Evolutionary conservation across 164 flowering plant species (phyloP).

Genomic region (Chimonanthus praecox): DNA sequence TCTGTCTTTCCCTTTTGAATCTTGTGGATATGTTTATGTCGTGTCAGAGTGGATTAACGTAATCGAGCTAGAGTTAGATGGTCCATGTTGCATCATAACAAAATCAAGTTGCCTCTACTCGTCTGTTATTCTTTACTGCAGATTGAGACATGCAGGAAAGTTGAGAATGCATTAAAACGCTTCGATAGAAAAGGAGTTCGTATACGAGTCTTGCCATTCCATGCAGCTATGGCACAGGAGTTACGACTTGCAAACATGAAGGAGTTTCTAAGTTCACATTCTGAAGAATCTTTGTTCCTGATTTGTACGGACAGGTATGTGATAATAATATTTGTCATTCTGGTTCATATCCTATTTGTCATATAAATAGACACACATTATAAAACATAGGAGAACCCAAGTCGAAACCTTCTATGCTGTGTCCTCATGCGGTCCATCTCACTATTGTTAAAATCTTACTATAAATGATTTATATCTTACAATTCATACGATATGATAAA

Average conservation of each 20-base stretch:
- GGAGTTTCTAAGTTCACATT: slow-evolving; percentile 46
- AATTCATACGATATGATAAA: too few species aligned
- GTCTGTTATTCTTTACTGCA: slow-evolving; percentile 19
- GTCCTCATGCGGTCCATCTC: too few species aligned
- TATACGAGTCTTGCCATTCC: slow-evolving; percentile 72
- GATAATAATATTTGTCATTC: background rate
- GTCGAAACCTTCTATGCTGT: too few species aligned
- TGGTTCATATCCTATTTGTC: too few species aligned
- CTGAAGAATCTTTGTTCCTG: slow-evolving; percentile 46
- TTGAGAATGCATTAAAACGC: slow-evolving; percentile 77
- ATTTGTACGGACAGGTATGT: slow-evolving; percentile 94
- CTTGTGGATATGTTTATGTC: background rate
- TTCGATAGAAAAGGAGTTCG: slow-evolving; percentile 57
- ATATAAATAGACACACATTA: too few species aligned
- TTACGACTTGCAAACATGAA: slow-evolving; percentile 63
- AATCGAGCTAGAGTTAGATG: too few species aligned
- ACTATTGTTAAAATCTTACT: too few species aligned
- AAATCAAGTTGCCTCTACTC: background rate
- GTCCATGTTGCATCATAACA: too few species aligned
- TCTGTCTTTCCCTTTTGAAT: background rate
- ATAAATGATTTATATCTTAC: too few species aligned
- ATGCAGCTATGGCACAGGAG: slow-evolving; percentile 83
- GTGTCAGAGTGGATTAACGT: too few species aligned
- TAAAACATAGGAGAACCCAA: too few species aligned
- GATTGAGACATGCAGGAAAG: slow-evolving; percentile 97